Conservation (phyloP, 2,329 filamentous ascomycete species). For the Dothistroma pini region DNA sequence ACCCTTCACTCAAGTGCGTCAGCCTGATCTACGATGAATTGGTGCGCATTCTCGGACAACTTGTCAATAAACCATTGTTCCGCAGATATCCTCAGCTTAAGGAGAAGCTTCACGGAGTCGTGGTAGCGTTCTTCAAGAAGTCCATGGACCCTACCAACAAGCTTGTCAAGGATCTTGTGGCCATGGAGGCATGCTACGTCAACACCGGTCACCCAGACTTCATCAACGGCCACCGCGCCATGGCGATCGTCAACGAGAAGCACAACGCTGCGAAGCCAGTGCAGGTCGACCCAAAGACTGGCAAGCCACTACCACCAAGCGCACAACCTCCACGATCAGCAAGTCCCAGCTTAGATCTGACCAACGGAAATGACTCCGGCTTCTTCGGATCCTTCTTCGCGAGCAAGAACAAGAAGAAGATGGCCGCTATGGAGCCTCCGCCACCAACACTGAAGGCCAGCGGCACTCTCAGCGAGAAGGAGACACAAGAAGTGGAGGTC, state of each 20-base stretch:
- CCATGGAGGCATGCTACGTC: conserved; percentile 96
- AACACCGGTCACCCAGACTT: conserved; percentile 99
- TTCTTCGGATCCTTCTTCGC: conserved; percentile 99
- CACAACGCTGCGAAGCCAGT: conserved; percentile 78
- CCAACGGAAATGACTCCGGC: conserved; percentile 52
- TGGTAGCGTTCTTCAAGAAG: conserved; percentile 96
- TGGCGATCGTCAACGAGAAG: conserved; percentile 96
- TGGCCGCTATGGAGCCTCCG: conserved; percentile 97
- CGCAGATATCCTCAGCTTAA: conserved; percentile 90
- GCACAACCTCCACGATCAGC: conserved; percentile 64
- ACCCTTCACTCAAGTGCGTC: conserved; percentile 95
- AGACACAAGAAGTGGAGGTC: conserved; percentile 93
- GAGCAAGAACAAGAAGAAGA: conserved; percentile 99
- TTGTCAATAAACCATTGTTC: conserved; percentile 85
- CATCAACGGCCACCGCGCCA: conserved; percentile 91
- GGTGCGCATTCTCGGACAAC: conserved; percentile 87
- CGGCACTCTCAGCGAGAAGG: conserved; percentile 87
- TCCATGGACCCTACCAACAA: conserved; percentile 98
- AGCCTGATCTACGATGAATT: conserved; percentile 96
- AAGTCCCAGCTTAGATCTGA: conserved; percentile 68
- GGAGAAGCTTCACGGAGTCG: conserved; percentile 92
- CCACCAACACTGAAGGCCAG: conserved; percentile 91
- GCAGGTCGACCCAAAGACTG: conserved; percentile 97
- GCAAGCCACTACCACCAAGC: conserved; percentile 75
- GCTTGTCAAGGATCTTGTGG: conserved; percentile 84